Evolutionary conservation across 768 basidiomycete genomes (phyloP).

Genomic region (Suillus clintonianus): DNA sequence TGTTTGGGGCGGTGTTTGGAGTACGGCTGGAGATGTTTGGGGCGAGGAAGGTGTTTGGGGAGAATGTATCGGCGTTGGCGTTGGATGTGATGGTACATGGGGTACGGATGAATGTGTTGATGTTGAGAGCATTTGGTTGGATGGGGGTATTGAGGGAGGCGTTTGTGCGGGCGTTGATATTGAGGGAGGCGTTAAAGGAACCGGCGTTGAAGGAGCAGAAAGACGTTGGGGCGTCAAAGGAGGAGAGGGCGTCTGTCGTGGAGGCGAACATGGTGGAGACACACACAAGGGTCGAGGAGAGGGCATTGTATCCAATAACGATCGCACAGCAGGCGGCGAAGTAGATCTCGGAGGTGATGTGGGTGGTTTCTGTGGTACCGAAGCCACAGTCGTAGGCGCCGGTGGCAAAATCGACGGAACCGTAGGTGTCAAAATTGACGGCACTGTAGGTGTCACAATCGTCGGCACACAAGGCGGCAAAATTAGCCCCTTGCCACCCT

Average conservation of each 20-base stretch:
- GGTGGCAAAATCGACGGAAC: background rate
- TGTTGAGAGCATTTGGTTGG: background rate
- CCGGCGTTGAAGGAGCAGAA: background rate
- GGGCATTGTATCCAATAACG: background rate
- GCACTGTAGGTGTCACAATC: background rate
- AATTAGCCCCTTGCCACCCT: background rate
- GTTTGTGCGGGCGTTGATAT: background rate
- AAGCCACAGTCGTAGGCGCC: background rate
- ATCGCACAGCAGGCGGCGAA: background rate
- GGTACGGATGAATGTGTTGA: background rate
- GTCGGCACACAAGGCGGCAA: background rate
- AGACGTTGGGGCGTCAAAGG: background rate
- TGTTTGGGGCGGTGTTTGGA: background rate
- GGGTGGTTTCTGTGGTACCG: background rate
- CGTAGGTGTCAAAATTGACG: background rate
- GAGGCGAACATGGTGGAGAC: background rate
- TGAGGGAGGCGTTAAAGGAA: background rate
- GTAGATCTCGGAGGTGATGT: background rate
- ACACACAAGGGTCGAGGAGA: background rate
- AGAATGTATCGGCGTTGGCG: background rate
- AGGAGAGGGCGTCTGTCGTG: background rate
- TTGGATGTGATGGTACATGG: background rate
- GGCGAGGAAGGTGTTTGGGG: constrained; percentile 1
- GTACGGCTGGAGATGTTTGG: no score
- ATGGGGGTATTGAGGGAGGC: background rate